These are phyloP conservation scores for Trametes polyzona DNA, from an alignment of 1,284 basidiomycete genomes.

Conservation along the genomic window DNA sequence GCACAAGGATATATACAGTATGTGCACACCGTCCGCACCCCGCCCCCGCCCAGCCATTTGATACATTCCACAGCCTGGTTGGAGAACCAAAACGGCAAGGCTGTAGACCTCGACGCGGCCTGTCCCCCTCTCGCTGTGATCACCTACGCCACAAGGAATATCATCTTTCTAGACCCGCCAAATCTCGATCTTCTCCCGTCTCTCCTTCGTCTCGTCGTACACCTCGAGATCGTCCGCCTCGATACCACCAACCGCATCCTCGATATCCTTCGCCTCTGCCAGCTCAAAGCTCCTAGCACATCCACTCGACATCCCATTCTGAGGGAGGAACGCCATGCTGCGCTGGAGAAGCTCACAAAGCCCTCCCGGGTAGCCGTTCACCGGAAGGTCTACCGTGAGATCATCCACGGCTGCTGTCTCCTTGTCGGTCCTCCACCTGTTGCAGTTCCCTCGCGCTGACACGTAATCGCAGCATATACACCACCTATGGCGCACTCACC, in stretches of 20 bases:
- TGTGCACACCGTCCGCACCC: no score
- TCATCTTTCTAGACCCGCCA: conserved; percentile 12
- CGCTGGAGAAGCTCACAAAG: not conserved
- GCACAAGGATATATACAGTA: no score
- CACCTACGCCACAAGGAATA: conserved; percentile 22
- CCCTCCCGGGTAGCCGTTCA: not conserved
- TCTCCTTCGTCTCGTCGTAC: conserved; percentile 21
- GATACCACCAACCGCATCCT: not conserved
- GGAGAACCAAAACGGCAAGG: not conserved
- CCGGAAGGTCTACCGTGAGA: conserved; percentile 19
- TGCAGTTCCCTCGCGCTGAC: not conserved
- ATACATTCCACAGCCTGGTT: conserved; percentile 2
- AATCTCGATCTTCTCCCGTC: conserved; percentile 15
- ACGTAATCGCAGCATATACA: conserved; percentile 18
- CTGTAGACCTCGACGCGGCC: not conserved
- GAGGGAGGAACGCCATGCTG: not conserved
- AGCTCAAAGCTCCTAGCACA: not conserved
- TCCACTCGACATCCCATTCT: not conserved
- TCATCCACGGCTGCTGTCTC: conserved; percentile 17
- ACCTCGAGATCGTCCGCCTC: conserved; percentile 19
- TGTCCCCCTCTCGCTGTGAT: conserved; percentile 21
- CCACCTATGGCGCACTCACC: conserved; percentile 13
- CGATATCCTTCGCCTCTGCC: conserved; percentile 1
- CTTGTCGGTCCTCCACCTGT: conserved; percentile 2
- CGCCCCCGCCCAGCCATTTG: no score